A percentile compares a stretch with the other conserved stretches of the same genome.
phyloP scores from a whole-genome alignment of 192 early-diverging fungal species.

The Umbelopsis isabellina region DNA sequence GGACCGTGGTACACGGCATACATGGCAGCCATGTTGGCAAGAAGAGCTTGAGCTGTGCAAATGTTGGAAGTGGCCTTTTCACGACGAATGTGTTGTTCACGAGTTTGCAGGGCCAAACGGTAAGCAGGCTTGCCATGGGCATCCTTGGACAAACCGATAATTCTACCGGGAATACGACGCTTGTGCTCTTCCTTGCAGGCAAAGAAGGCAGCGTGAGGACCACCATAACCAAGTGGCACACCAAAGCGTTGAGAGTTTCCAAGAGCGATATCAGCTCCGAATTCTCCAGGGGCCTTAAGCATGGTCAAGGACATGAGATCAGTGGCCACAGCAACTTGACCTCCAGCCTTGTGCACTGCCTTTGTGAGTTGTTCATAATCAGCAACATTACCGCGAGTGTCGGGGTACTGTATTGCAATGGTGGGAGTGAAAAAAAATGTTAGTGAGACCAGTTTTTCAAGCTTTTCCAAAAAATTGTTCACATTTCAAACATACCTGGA shows the following conservation, averaged over 20 bases:
- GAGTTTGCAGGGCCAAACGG: conserved; percentile 94
- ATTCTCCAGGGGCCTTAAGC: conserved; percentile 92
- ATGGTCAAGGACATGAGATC: conserved; percentile 93
- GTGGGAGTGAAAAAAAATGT: conserved; percentile 23
- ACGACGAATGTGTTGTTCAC: conserved; percentile 99
- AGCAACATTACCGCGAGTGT: conserved; percentile 81
- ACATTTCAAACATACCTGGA: conserved; percentile 71
- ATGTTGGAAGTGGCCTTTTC: conserved; percentile 99
- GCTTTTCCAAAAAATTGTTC: conserved; percentile 3
- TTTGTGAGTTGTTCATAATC: conserved; percentile 84
- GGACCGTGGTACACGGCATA: conserved; percentile 99
- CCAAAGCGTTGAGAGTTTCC: conserved; percentile 99
- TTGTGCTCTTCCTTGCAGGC: conserved; percentile 91
- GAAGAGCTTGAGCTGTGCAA: conserved; percentile 97
- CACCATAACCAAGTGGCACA: conserved; percentile 98
- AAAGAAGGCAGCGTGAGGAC: conserved; percentile 99
- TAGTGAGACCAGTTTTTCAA: conserved; percentile 3
- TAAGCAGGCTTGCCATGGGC: conserved; percentile 85
- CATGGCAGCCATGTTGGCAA: conserved; percentile 99
- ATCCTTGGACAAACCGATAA: conserved; percentile 97
- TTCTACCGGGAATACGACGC: conserved; percentile 93
- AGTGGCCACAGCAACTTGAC: conserved; percentile 90
- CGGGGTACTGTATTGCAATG: conserved; percentile 87
- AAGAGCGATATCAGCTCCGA: conserved; percentile 96
- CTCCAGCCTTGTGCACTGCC: conserved; percentile 77